Conservation (phyloP, 306 rosid genomes). For the Acacia acuminata region DNA sequence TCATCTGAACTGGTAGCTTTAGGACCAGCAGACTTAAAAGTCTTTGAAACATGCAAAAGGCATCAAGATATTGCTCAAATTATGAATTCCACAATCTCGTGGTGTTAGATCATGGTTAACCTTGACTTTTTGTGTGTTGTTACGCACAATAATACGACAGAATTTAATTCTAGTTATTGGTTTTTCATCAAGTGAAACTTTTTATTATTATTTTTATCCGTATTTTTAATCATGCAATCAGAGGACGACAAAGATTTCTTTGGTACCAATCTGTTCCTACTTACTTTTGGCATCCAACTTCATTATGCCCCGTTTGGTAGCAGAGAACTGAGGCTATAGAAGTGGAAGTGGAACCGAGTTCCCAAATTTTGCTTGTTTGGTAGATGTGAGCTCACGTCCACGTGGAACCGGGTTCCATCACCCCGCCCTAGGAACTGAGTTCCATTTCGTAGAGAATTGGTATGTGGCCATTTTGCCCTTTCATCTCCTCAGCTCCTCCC, state of each 20-base stretch:
- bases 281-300: background rate
- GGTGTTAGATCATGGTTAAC: background rate
- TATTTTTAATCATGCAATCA: conserved; percentile 2
- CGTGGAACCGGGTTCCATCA: too few relatives aligned
- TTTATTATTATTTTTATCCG: background rate
- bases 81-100: conserved; percentile 1
- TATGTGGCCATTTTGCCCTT: too few relatives aligned
- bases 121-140: conserved; percentile 23
- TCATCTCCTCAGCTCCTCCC: too few relatives aligned
- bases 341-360: too few relatives aligned
- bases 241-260: conserved; percentile 6
- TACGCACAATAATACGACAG: background rate
- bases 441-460: too few relatives aligned
- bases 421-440: too few relatives aligned
- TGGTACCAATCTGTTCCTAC: background rate
- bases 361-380: too few relatives aligned
- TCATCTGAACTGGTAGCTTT: conserved; percentile 24
- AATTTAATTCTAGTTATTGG: background rate
- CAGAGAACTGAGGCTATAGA: too few relatives aligned
- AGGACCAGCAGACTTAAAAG: conserved; percentile 1
- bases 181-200: background rate
- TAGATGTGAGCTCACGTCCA: too few relatives aligned
- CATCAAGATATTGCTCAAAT: background rate
- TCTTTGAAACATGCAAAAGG: background rate
- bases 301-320: too few relatives aligned